Evolutionary conservation across 495 filamentous ascomycete species (phyloP), one percentile per base, ranked within the genome.

Genomic region (Penicillium simplicissimum): DNA sequence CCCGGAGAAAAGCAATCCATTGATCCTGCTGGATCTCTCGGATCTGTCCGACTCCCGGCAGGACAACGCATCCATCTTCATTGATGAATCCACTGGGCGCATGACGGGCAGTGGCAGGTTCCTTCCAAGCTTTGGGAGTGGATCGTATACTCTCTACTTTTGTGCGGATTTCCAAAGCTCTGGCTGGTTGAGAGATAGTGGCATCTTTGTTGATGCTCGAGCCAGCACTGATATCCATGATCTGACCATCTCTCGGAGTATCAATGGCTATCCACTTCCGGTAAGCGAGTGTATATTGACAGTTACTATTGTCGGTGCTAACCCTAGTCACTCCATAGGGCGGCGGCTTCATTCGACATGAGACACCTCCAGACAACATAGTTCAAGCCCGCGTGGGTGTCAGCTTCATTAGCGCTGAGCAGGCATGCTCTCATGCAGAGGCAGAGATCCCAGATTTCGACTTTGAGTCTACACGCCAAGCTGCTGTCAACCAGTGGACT

Each of bases 191-290:
- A 64, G 78, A 15, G 75, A 81, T 61, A 75, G 68, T 49, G 74
- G 79, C 6, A 72, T 80, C 25, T 79, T 79, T 68, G 74, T 79
- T 17, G 72, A 79, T 68, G 76, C 73, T 15, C 68, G 76, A 15
- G 78, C 77, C 10, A 76, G 71, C 47, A 63, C 70, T 6, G 72
- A 69, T 47, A 68, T 75, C 31, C 86, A 89, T 58, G 74, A 84
- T 43, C 65, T 92, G 45, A 86, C 77, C 5, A 85, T 90, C 9
- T 85, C 84, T 6, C 78, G 87, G n/a, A 85, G 84, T 13, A 88
- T 90, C 61, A 90, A 91, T 68, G 85, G 82, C 2, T 88, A 88
- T 62, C 88, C 88, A 36, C 78, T 91, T 25, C 89, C 90, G 13
- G 77, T 80, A 37, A 28, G 51, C 14, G 52, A 54, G 76, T 62